Base-by-base conservation (phyloP, 495 filamentous ascomycete species). In the Hypoxylon trugodes region DNA sequence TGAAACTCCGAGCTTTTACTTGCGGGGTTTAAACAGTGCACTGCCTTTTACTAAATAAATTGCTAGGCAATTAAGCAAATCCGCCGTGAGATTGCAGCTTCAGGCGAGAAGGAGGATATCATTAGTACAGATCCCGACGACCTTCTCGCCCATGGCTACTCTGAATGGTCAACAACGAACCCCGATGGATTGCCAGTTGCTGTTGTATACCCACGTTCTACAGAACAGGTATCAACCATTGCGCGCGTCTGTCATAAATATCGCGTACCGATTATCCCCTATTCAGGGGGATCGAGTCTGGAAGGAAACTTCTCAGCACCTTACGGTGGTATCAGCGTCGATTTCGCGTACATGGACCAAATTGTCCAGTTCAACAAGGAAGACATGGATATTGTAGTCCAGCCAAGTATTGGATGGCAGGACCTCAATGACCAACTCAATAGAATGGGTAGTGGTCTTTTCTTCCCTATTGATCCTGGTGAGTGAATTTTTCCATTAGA, bases 401-500 rank as follows among this genome's bases (percentile, higher is more conserved):
- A 97, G 68, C 93, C 93, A 2, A 87, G 87, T 7, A 90, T 97
- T 33, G 86, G 88, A n/a, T 97, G 92, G 92, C 92, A 94, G 86
- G 84, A 89, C 38, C 76, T 97, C 42, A 97, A 96, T 69, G 85
- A 89, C 57, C 76, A 90, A 68, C 84, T 97, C 51, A 82, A 77
- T 6, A 77, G 84, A 68, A 87, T 87, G 70, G 78, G 82, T 37
- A 86, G 81, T 15, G 91, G 90, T 1, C 85, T 97, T 10, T 96
- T 97, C 78, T 96, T 97, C 73, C 93, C 93, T 0, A 85, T 93
- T 12, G 92, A 96, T 67, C 92, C 92, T 13, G 90, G 89, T 65
- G 76, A 77, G 78, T 71, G 13, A 52, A 8, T 15, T 10, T 1
- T 30, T n/a, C 9, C 9, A 2, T 6, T 21, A 1, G 41, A 13